Conservation (phyloP, 331 rosid genomes). For the Malus hybrid region DNA sequence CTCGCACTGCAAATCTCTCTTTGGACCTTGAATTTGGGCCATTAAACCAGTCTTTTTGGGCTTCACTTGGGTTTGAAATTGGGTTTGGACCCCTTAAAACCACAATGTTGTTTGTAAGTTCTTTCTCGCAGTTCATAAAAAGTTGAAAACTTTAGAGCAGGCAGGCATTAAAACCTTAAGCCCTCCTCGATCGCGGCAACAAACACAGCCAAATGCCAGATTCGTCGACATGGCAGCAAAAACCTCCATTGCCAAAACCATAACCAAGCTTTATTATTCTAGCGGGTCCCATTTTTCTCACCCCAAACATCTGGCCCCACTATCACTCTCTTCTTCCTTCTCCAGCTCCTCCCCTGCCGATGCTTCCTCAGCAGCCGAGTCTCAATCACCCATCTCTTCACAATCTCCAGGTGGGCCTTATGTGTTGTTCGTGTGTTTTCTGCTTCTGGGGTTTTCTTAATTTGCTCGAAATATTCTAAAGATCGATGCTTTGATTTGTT, state of each 20-base stretch:
- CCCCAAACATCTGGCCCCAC: conserved; percentile 2
- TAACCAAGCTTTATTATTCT: conserved; percentile 29
- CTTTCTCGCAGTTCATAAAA: no score
- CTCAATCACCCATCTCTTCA: conserved; percentile 39
- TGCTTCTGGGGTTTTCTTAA: conserved; percentile 2
- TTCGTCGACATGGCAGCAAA: conserved; percentile 30
- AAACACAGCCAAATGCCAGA: conserved; percentile 9
- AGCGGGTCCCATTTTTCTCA: conserved; percentile 1
- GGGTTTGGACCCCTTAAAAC: not conserved
- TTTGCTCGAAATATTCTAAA: not conserved
- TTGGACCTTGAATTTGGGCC: no score
- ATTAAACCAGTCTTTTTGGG: not conserved
- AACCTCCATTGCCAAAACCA: conserved; percentile 31
- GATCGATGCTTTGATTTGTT: not conserved
- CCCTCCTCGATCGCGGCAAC: not conserved
- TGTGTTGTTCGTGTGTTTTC: not conserved
- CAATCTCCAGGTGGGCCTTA: conserved; percentile 36
- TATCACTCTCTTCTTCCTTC: conserved; percentile 4
- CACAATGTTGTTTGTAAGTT: not conserved
- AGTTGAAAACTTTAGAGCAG: not conserved
- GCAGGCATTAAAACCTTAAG: not conserved
- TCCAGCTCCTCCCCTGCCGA: conserved; percentile 30
- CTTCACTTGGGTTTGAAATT: not conserved
- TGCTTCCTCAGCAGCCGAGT: conserved; percentile 25
- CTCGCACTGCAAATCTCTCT: no score